Evolutionary conservation across 192 early-diverging fungal species (phyloP).

Genomic region (Geranomyces michiganensis): DNA sequence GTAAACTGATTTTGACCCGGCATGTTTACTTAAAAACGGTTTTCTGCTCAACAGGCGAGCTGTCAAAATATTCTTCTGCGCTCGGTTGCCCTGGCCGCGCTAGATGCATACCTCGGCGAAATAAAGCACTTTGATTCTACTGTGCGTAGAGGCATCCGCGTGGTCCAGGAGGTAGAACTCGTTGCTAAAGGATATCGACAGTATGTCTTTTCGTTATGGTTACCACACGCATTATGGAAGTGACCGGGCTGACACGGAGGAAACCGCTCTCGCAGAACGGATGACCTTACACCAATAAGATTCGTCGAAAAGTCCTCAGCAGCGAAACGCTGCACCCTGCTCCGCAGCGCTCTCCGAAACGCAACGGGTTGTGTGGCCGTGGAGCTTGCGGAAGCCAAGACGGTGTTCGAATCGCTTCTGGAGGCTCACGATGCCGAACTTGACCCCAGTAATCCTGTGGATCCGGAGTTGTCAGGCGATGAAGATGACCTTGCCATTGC

Average conservation of each 20-base stretch:
- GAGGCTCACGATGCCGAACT: no score
- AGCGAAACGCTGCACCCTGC: not conserved
- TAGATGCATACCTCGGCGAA: not conserved
- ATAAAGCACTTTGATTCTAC: not conserved
- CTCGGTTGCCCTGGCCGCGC: not conserved
- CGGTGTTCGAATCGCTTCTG: no score
- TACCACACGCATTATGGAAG: no score
- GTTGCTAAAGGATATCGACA: not conserved
- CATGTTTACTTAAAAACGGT: no score
- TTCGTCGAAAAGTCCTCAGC: not conserved
- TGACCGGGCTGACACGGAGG: no score
- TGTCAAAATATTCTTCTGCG: not conserved
- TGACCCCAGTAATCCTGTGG: not conserved
- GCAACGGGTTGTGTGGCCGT: not conserved
- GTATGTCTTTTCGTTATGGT: not conserved
- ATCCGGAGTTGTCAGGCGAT: not conserved
- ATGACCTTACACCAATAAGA: not conserved
- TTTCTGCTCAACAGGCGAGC: not conserved
- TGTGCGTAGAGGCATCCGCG: not conserved
- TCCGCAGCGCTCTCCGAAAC: not conserved
- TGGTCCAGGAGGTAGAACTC: conserved; percentile 8
- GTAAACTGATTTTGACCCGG: not conserved
- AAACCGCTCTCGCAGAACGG: not conserved
- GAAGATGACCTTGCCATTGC: not conserved
- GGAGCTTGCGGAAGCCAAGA: not conserved